phyloP scores from a whole-genome alignment of 371 early-diverging fungal genomes.

The Lichtheimia ramosa region DNA sequence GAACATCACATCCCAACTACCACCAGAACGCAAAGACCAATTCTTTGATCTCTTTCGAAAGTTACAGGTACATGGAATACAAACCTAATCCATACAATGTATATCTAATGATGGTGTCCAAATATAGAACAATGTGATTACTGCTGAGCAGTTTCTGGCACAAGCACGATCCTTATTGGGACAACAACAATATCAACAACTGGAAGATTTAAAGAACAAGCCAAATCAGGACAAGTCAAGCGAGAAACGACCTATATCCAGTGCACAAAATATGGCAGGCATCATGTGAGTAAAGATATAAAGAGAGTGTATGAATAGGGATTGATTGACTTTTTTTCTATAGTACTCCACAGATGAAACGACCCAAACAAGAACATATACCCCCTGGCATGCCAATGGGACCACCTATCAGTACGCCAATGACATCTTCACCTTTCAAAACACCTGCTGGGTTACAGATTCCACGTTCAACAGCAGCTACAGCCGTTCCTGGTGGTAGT shows the following conservation, averaged over 20 bases:
- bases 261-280: slow-evolving; percentile 34
- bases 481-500: slow-evolving; percentile 8
- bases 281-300: slow-evolving; percentile 21
- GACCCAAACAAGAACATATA: slow-evolving; percentile 18
- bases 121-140: slow-evolving; percentile 31
- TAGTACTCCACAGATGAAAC: slow-evolving; percentile 34
- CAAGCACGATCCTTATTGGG: slow-evolving; percentile 40
- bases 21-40: slow-evolving; percentile 36
- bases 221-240: slow-evolving; percentile 14
- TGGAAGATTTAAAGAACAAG: slow-evolving; percentile 44
- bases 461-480: slow-evolving; percentile 17
- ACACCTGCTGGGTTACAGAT: slow-evolving; percentile 35
- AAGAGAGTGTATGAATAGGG: not conserved
- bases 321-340: not conserved
- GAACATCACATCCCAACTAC: slow-evolving; percentile 34
- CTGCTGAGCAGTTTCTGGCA: slow-evolving; percentile 35
- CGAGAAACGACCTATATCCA: slow-evolving; percentile 22
- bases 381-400: slow-evolving; percentile 34
- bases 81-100: not conserved
- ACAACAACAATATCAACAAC: slow-evolving; percentile 43
- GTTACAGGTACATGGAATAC: slow-evolving; percentile 26
- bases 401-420: slow-evolving; percentile 15
- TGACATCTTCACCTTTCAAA: slow-evolving; percentile 28
- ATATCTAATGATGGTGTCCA: not conserved
- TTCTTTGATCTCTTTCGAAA: slow-evolving; percentile 39